These are phyloP conservation scores for Alternaria sp. DNA, from an alignment of 2,329 filamentous ascomycete genomes.

Conservation along the genomic window DNA sequence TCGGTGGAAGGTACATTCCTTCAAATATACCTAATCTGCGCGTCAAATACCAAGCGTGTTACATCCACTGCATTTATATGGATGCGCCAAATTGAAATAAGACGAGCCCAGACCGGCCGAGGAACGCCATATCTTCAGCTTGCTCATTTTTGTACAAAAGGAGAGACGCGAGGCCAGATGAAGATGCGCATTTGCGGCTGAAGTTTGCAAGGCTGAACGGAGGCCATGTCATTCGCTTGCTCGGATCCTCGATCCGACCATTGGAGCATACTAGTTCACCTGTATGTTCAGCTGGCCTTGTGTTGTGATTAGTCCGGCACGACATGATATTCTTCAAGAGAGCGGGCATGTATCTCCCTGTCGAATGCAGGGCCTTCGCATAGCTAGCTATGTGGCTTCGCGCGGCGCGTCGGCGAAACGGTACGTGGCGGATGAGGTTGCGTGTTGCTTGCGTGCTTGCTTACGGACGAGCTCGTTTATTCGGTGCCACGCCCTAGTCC, in stretches of 20 bases:
- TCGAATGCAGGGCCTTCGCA: background rate
- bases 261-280: background rate
- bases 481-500: background rate
- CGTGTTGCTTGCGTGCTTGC: background rate
- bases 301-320: background rate
- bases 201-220: background rate
- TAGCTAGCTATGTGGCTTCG: background rate
- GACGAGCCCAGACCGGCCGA: background rate
- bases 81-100: background rate
- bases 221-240: background rate
- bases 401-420: background rate
- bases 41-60: rapidly evolving
- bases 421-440: background rate
- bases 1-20: background rate
- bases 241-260: background rate
- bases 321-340: background rate
- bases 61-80: background rate
- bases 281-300: background rate
- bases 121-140: background rate
- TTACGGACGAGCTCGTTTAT: background rate
- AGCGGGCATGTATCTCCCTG: background rate
- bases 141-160: background rate
- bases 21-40: background rate
- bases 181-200: background rate
- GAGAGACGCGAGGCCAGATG: background rate